Evolutionary conservation across 2,329 filamentous ascomycete species (phyloP), one percentile per base, ranked within the genome.

Genomic region (Aspergillus clavatus): DNA sequence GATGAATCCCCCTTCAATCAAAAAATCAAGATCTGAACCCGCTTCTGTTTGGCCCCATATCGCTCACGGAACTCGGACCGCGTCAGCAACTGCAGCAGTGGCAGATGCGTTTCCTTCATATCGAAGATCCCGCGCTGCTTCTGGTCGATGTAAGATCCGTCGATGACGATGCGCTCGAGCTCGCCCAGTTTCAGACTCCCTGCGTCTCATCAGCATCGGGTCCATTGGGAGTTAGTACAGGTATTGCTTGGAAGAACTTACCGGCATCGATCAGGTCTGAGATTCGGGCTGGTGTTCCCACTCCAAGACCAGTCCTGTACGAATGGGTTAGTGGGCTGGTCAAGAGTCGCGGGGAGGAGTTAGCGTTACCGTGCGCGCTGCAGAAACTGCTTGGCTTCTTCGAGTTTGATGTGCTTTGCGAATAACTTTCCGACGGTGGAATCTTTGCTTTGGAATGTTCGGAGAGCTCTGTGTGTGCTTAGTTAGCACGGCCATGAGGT

Each of bases 391-490:
- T 90, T 81, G 26, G 90, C 87, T 58, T 97, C 91, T 42, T 87
- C 81, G 8, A 98, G 70, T 71, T 98, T 98, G 74, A 98, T 95
- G 67, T 98, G 93, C 68, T 98, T 98, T 24, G 93, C 91, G 67
- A 98, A 98, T 63, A 98, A 74, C 68, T 98, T 98, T 2, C 87
- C 86, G 1, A 98, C 83, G 37, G 81, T 78, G 40, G 79, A 82
- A 7, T 88, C 82, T 65, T 93, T 89, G 42, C 78, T 83, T 62
- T 90, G 87, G 57, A 93, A 91, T 53, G 83, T 82, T 38, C 89
- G 80, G 52, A 95, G 73, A 2, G 82, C 78, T 58, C 87, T 86
- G 18, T 10, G 38, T 22, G n/a, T 21, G 12, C 52, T 28, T 18
- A 35, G 31, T n/a, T n/a, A n/a, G n/a, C n/a, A n/a, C n/a, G n/a